Evolutionary conservation across 257 asterid genomes (phyloP).

Genomic region (Nicotiana benthamiana): DNA sequence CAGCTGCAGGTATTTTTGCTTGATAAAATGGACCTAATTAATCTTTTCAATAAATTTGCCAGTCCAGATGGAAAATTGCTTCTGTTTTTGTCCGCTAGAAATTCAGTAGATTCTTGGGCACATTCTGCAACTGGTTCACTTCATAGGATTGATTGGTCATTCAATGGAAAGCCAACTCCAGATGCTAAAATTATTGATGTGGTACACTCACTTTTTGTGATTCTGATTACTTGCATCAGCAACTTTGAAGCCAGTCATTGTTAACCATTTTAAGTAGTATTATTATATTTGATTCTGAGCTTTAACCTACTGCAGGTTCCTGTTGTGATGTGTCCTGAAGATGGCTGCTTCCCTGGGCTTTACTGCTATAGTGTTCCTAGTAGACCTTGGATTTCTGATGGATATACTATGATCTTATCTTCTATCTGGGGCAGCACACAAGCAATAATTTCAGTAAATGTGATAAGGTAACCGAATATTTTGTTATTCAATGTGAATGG

Average conservation of each 20-base stretch:
- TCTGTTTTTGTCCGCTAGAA: slow-evolving; percentile 64
- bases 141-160: slow-evolving; percentile 80
- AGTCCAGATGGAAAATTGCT: slow-evolving; percentile 83
- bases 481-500: not conserved
- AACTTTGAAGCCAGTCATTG: not conserved
- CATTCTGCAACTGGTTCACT: slow-evolving; percentile 80
- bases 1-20: not conserved
- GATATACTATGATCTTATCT: slow-evolving; percentile 60
- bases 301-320: slow-evolving; percentile 50
- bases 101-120: slow-evolving; percentile 87
- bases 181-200: slow-evolving; percentile 49
- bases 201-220: slow-evolving; percentile 39
- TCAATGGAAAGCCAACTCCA: slow-evolving; percentile 43
- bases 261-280: not conserved
- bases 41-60: slow-evolving; percentile 11
- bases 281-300: not conserved
- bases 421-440: slow-evolving; percentile 76
- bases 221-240: not conserved
- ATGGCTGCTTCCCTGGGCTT: slow-evolving; percentile 87
- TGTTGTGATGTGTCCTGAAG: slow-evolving; percentile 69
- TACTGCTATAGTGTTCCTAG: slow-evolving; percentile 45
- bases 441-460: slow-evolving; percentile 54
- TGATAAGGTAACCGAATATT: slow-evolving; percentile 46
- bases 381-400: slow-evolving; percentile 95
- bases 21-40: not conserved